A percentile compares a stretch with the other conserved stretches of the same genome.
Conservation (phyloP, 495 filamentous ascomycete genomes). For the Penicillium cosmopolitanum region DNA sequence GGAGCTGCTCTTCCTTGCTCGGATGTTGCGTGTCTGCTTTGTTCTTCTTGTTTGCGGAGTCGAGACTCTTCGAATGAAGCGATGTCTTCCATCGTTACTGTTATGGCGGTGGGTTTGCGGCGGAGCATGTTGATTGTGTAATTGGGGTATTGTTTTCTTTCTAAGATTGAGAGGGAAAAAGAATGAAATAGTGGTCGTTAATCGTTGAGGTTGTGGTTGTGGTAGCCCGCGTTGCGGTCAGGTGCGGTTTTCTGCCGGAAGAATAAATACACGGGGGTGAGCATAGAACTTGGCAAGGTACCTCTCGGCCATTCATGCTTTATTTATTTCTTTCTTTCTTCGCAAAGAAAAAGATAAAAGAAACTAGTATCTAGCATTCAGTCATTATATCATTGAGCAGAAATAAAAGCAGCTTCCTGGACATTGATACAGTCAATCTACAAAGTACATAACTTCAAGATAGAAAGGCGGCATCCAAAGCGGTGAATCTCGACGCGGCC, state of each 20-base stretch:
- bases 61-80: constrained; percentile 71
- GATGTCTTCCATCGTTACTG: constrained; percentile 77
- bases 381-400: too few species aligned
- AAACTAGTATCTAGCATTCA: too few species aligned
- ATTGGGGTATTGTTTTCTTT: too few species aligned
- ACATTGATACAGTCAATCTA: too few species aligned
- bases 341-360: too few species aligned
- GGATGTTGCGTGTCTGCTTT: constrained; percentile 12
- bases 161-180: neutral
- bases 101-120: constrained; percentile 76
- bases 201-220: neutral
- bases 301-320: too few species aligned
- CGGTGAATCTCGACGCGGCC: neutral
- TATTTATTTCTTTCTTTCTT: too few species aligned
- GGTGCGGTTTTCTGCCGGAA: too few species aligned
- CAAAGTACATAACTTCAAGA: neutral
- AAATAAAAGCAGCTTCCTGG: too few species aligned
- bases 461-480: neutral
- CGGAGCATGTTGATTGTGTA: constrained; percentile 65
- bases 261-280: too few species aligned
- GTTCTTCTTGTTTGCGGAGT: constrained; percentile 37
- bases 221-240: too few species aligned
- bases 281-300: too few species aligned
- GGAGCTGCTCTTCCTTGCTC: constrained; percentile 19
- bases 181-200: neutral